A percentile compares a stretch with the other conserved stretches of the same genome.
Conservation (phyloP, 2,329 filamentous ascomycete species). For the Lasiodiplodia citricola region DNA sequence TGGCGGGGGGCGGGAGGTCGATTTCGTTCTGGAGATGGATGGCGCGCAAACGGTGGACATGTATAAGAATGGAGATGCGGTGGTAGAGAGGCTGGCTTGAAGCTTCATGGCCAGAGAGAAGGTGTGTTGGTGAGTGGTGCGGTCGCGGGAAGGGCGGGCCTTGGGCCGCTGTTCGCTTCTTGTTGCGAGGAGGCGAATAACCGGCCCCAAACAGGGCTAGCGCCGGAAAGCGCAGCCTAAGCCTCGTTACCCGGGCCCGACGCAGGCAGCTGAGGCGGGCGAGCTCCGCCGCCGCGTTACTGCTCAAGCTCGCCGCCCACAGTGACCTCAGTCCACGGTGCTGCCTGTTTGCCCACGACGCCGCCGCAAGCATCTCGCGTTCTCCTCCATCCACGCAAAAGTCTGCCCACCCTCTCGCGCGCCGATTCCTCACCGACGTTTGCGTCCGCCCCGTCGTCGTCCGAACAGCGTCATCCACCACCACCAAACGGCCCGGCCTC, state of each 20-base stretch:
- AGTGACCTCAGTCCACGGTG: constrained; percentile 1
- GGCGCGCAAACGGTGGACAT: constrained; percentile 24
- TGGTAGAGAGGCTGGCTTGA: constrained; percentile 18
- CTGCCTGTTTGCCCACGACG: constrained; percentile 9
- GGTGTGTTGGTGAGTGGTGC: constrained; percentile 13
- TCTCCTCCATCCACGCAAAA: not conserved
- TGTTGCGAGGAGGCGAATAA: constrained; percentile 8
- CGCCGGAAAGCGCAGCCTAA: not conserved
- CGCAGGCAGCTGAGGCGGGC: not conserved
- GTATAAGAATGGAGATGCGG: constrained; percentile 24
- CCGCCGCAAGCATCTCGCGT: not conserved
- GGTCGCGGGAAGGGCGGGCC: constrained; percentile 13
- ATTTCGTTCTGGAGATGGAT: constrained; percentile 12
- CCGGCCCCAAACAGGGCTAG: constrained; percentile 1
- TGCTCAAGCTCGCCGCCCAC: not conserved
- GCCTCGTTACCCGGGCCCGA: not conserved
- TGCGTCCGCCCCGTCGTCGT: constrained; percentile 1
- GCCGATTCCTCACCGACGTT: not conserved
- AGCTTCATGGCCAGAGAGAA: constrained; percentile 15
- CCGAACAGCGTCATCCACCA: not conserved
- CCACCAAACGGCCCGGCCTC: not conserved
- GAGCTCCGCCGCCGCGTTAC: not conserved
- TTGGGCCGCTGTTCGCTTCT: constrained; percentile 20
- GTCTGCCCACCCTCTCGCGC: not conserved
- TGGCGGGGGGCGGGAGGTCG: constrained; percentile 21